Conservation (phyloP, 2,329 filamentous ascomycete species). For the Neonectria ditissima region DNA sequence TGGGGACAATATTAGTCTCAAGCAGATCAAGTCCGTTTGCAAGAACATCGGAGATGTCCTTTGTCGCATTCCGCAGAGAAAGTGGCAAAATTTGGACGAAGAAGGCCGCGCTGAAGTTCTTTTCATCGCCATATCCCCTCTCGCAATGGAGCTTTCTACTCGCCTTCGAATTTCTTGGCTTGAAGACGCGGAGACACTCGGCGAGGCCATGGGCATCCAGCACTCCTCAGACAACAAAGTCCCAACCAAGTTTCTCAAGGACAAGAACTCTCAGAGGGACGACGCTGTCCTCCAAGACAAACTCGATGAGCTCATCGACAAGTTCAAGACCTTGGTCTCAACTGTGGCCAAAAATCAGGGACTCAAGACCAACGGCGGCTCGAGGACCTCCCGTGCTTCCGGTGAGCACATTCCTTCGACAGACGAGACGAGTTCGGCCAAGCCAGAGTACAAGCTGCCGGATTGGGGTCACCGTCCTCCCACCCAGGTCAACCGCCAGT, state of each 20-base stretch:
- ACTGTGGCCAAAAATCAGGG: background rate
- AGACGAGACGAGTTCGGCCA: background rate
- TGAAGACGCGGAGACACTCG: background rate
- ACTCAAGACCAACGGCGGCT: background rate
- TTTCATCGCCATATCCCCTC: background rate
- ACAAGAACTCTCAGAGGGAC: background rate
- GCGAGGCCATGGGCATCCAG: background rate
- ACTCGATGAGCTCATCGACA: background rate
- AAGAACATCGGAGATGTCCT: constrained; percentile 11
- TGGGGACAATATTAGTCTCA: background rate
- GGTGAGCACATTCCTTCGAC: too few relatives aligned
- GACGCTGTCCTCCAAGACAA: background rate
- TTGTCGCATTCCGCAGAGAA: background rate
- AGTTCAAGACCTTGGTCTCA: background rate
- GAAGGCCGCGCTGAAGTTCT: background rate
- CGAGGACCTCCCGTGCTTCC: background rate
- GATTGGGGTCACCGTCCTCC: background rate
- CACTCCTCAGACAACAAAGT: background rate
- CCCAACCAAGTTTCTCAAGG: background rate
- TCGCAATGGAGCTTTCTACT: background rate
- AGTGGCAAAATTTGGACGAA: constrained; percentile 5
- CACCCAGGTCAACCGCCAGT: too few relatives aligned
- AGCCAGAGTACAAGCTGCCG: background rate
- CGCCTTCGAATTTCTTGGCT: background rate
- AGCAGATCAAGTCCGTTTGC: background rate